These are phyloP conservation scores for Talaromyces adpressus DNA, from an alignment of 495 filamentous ascomycete genomes.

Conservation along the genomic window DNA sequence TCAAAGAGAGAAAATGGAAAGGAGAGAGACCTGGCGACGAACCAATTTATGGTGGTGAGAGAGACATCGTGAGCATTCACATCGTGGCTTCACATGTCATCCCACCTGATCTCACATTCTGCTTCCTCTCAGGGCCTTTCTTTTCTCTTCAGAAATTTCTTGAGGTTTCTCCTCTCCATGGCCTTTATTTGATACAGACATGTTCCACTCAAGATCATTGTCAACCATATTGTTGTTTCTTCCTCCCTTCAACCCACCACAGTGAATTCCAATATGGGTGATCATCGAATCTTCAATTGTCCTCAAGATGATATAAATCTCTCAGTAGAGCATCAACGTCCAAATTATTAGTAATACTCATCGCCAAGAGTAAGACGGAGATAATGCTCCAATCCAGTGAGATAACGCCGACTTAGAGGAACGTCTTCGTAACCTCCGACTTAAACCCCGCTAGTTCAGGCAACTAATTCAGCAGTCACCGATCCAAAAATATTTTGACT, in stretches of 20 bases:
- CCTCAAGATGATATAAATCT: neutral
- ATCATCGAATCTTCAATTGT: neutral
- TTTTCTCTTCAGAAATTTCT: neutral
- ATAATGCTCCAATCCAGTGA: constrained; percentile 27
- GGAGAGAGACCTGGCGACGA: neutral
- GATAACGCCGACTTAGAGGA: too few species aligned
- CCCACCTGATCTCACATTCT: neutral
- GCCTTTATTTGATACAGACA: neutral
- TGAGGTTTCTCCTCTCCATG: neutral
- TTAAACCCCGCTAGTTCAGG: too few species aligned
- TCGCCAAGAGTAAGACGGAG: neutral
- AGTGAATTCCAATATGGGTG: too few species aligned
- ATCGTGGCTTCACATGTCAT: neutral
- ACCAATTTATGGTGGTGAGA: neutral
- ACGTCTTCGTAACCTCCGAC: too few species aligned
- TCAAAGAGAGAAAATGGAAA: neutral
- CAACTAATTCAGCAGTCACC: too few species aligned
- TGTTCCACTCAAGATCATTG: neutral
- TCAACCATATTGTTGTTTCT: too few species aligned
- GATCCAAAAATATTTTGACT: too few species aligned
- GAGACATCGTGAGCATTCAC: neutral
- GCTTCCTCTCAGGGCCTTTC: neutral
- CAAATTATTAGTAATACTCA: neutral
- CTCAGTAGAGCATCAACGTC: too few species aligned
- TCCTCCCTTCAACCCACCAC: neutral